These are phyloP conservation scores for Claviceps purpurea DNA, from an alignment of 2,329 filamentous ascomycete species.

Conservation along the genomic window DNA sequence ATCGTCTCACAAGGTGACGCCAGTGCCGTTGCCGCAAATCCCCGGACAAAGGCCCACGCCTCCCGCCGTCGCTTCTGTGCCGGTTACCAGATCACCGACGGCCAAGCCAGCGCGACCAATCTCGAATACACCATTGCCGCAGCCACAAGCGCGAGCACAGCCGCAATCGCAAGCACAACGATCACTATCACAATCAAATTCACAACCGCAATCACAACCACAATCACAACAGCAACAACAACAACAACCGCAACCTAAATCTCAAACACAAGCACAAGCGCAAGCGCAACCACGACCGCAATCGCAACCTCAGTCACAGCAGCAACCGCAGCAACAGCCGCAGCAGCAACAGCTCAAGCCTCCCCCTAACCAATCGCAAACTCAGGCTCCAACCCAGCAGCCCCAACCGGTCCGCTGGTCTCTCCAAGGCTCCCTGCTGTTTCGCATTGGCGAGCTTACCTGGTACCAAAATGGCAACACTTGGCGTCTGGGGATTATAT, in stretches of 20 bases:
- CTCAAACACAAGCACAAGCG: slow-evolving; percentile 5
- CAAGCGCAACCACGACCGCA: slow-evolving; percentile 7
- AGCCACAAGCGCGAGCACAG: slow-evolving; percentile 1
- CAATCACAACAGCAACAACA: slow-evolving; percentile 5
- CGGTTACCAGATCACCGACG: slow-evolving; percentile 1
- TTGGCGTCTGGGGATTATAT: slow-evolving; percentile 35
- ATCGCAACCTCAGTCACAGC: slow-evolving; percentile 6
- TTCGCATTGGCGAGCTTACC: slow-evolving; percentile 35
- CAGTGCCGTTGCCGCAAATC: slow-evolving; percentile 23
- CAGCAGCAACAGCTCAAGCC: slow-evolving; percentile 6
- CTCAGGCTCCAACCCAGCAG: slow-evolving; percentile 1
- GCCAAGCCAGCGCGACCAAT: slow-evolving; percentile 6
- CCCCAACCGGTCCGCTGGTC: slow-evolving; percentile 15
- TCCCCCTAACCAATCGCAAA: not conserved
- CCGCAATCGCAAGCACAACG: slow-evolving; percentile 7
- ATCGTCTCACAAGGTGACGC: slow-evolving; percentile 18
- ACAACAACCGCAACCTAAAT: slow-evolving; percentile 2
- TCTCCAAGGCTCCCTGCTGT: slow-evolving; percentile 24
- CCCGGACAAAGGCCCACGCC: slow-evolving; percentile 22
- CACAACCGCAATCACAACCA: slow-evolving; percentile 7
- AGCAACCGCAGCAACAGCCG: slow-evolving; percentile 7
- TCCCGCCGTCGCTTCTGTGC: slow-evolving; percentile 7
- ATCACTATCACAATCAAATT: slow-evolving; percentile 6
- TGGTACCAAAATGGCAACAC: slow-evolving; percentile 34
- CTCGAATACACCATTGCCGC: slow-evolving; percentile 4